A percentile compares a stretch with the other conserved stretches of the same genome.
These are phyloP conservation scores for Silene vulgaris DNA, from an alignment of 179 eudicot genomes.

Conservation along the genomic window DNA sequence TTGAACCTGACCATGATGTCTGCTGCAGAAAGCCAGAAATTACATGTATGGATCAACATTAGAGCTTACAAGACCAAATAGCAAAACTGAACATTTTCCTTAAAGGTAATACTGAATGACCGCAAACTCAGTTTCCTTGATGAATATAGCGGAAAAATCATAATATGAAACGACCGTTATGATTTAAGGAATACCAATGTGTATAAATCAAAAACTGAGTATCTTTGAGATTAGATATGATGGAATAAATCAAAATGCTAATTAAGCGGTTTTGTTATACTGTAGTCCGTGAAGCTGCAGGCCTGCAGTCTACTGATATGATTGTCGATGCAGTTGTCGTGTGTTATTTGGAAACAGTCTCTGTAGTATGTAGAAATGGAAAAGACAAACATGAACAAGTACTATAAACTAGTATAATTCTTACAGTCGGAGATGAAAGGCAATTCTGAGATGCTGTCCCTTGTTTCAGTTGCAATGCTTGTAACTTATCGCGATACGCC, in stretches of 20 bases:
- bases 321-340: background rate
- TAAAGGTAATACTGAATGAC: background rate
- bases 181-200: no score
- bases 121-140: background rate
- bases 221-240: no score
- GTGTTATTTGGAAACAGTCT: background rate
- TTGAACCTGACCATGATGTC: slow-evolving; percentile 10
- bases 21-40: slow-evolving; percentile 15
- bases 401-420: background rate
- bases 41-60: background rate
- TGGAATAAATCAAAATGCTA: no score
- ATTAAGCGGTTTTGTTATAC: background rate
- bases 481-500: slow-evolving; percentile 27
- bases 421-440: slow-evolving; percentile 28
- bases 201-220: no score
- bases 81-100: background rate
- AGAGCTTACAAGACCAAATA: background rate
- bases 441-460: slow-evolving; percentile 6
- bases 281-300: background rate
- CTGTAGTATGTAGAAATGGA: background rate
- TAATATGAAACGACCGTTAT: no score
- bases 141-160: no score
- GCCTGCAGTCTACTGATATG: background rate
- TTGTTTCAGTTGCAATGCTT: slow-evolving; percentile 5
- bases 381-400: background rate